These are phyloP conservation scores for Hymenoscyphus linearis DNA, from an alignment of 2,329 filamentous ascomycete genomes.

Conservation along the genomic window DNA sequence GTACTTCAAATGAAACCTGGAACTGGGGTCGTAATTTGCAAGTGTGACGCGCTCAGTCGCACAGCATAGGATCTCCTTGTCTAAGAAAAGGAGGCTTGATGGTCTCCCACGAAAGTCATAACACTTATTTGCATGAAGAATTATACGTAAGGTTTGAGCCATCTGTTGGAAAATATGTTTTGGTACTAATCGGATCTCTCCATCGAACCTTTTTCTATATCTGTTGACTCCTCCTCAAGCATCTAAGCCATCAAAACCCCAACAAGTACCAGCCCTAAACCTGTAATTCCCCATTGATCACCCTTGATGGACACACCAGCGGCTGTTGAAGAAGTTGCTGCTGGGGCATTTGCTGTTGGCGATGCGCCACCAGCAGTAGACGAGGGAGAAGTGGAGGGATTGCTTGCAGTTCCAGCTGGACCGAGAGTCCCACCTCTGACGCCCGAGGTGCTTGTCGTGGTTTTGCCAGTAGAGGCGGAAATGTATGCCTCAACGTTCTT, in stretches of 20 bases:
- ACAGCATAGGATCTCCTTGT: not conserved
- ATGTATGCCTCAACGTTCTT: not conserved
- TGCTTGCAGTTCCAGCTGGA: not conserved
- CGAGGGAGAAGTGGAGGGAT: not conserved
- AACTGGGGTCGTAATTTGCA: not conserved
- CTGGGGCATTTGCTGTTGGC: not conserved
- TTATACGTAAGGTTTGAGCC: not conserved
- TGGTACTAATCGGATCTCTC: not conserved
- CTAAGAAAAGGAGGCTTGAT: not conserved
- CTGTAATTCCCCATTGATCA: not conserved
- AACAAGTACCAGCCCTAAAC: not conserved
- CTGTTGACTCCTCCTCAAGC: not conserved
- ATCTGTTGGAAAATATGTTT: too few relatives aligned
- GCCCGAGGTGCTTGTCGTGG: not conserved
- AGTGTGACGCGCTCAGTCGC: too few relatives aligned
- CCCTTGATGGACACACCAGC: not conserved
- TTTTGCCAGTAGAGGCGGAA: not conserved
- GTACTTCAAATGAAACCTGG: not conserved
- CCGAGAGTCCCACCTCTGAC: slow-evolving; percentile 3
- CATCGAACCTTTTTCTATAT: not conserved
- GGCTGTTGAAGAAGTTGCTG: not conserved
- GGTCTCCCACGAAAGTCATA: not conserved
- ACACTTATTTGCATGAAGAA: not conserved
- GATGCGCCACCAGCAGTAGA: not conserved
- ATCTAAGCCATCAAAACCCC: not conserved